These are phyloP conservation scores for Calonectria fujianensis DNA, from an alignment of 2,329 filamentous ascomycete species.

Conservation along the genomic window DNA sequence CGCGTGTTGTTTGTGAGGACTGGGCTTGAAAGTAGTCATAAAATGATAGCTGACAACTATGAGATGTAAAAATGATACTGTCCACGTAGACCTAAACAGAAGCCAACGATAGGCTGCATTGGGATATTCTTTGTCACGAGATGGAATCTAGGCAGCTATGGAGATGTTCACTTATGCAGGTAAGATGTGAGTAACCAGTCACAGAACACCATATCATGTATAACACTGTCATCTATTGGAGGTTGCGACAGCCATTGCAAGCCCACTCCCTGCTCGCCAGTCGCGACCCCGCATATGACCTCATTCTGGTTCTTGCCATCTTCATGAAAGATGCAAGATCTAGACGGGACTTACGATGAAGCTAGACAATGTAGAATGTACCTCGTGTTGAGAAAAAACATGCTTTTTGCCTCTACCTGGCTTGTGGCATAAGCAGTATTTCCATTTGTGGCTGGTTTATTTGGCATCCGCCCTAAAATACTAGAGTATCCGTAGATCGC, in stretches of 20 bases:
- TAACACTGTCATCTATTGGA: neutral
- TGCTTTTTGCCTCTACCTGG: neutral
- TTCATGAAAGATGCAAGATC: neutral
- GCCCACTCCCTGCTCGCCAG: neutral
- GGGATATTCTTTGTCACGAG: neutral
- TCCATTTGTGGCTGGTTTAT: neutral
- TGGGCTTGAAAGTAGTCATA: neutral
- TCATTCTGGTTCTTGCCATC: neutral
- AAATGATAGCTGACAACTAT: neutral
- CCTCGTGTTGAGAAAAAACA: neutral
- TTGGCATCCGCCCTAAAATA: neutral
- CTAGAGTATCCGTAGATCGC: neutral
- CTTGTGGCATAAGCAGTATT: neutral
- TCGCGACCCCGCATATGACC: neutral
- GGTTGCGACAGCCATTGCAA: neutral
- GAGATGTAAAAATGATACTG: neutral
- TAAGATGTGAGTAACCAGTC: neutral
- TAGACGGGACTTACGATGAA: neutral
- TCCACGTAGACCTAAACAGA: neutral
- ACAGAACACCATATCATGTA: neutral
- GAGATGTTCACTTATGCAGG: neutral
- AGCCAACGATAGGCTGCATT: neutral
- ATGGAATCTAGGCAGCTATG: neutral
- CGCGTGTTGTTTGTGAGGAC: neutral
- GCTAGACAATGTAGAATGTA: neutral